Evolutionary conservation across 306 rosid species (phyloP), one percentile per base, ranked within the genome.

Genomic region (Lithocarpus polystachyus): DNA sequence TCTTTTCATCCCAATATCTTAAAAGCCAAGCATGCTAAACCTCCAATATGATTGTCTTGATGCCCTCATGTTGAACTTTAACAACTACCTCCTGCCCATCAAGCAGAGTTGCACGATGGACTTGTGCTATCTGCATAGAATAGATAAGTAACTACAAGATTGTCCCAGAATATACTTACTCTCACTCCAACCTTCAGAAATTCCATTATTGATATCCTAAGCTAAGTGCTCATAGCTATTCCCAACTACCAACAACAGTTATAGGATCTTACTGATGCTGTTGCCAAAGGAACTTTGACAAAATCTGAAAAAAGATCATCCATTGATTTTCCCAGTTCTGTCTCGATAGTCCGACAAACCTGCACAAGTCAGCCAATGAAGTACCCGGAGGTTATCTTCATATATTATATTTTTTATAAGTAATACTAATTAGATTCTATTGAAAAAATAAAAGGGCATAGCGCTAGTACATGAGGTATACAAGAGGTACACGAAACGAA

Each of bases 61-160:
- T 67, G 73, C 91, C 97, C 78, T 89, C 98, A 64, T 96, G 98
- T 77, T 96, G 99, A 79, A 96, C 98, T 91, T 96, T 96, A 84
- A 96, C 90, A 76, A 96, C 97, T 71, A 91, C 99, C 79, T 96
- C 93, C 89, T 76, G 86, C 79, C 99, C 99, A 54, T 93, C 75
- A 37, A 92, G 91, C 84, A 96, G 89, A 79, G 93, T 91, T 68
- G 99, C 98, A 56, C 97, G 92, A 79, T 93, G 99, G 68, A 93
- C 99, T 90, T 96, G 99, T 15, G 99, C 99, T 88, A 96, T 96
- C 99, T 96, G 86, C 84, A 83, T 74, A 70, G 74, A 87, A 68
- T 51, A 48, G 82, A 74, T 28, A 56, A 56, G 72, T 73, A 60
- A 70, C 9, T 70, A 73, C 77, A 75, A 45, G 59, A 72, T 78